Evolutionary conservation across 306 rosid genomes (phyloP).

Genomic region (Quercus alba): DNA sequence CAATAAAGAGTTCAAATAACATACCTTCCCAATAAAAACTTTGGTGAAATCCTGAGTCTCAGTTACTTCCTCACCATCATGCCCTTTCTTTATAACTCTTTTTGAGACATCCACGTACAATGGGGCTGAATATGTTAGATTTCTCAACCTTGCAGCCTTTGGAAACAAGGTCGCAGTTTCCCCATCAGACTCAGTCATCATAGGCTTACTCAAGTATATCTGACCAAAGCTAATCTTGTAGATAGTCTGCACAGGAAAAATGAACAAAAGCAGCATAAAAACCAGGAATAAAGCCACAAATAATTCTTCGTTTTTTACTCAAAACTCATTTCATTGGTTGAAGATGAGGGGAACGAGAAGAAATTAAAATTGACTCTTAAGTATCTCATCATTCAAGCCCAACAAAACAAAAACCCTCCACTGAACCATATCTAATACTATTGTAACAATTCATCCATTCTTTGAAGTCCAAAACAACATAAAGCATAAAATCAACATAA

Average conservation of each 20-base stretch:
- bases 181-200: constrained; percentile 98
- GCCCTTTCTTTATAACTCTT: constrained; percentile 91
- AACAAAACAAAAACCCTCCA: neutral
- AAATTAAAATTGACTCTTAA: neutral
- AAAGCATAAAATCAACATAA: neutral
- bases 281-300: constrained; percentile 3
- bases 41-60: constrained; percentile 96
- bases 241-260: constrained; percentile 54
- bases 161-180: constrained; percentile 96
- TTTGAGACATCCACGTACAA: constrained; percentile 90
- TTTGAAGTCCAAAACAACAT: neutral
- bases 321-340: neutral
- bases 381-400: neutral
- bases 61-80: constrained; percentile 87
- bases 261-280: constrained; percentile 7
- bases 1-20: neutral
- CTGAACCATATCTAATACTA: neutral
- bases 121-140: constrained; percentile 93
- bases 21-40: constrained; percentile 94
- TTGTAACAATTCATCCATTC: neutral
- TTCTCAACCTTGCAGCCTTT: constrained; percentile 93
- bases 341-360: neutral
- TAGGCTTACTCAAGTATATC: constrained; percentile 94
- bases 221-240: constrained; percentile 86
- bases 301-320: neutral